Base-by-base conservation (phyloP, 106 monocot genomes). In the Cymbidium sinense region DNA sequence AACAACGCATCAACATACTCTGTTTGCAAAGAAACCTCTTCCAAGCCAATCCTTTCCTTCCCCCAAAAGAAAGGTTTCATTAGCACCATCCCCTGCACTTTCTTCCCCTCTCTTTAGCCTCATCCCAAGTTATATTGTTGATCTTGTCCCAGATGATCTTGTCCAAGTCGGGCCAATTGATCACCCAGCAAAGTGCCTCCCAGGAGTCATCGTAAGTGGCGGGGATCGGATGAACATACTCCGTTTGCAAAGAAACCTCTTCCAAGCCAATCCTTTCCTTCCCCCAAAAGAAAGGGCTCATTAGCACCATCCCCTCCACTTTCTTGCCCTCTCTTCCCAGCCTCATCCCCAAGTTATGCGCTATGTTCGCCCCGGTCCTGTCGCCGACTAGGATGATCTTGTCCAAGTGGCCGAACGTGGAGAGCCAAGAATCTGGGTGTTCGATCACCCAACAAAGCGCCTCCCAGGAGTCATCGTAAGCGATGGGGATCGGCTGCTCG, bases 151-250 rank as follows among this genome's bases (percentile, higher is more conserved):
- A 18, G 87, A 86, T 87, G 19, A 93, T 13, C 23, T 70, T 61
- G 25, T 7, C 27, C 9, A n/a, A n/a, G n/a, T n/a, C n/a, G n/a
- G n/a, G n/a, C n/a, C n/a, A n/a, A n/a, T n/a, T 30, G 17, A 23
- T 3, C 12, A 35, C 79, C 79, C 79, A 79, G 9, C 51, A 43
- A 6, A 86, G 82, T 1, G 79, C 86, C 27, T 36, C 74, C 76
- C 34, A 83, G 4, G 82, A 79, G 76, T 91, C 91, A 20, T 85
- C 76, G 67, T 92, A 89, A 7, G 85, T 83, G 15, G 80, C 71
- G 18, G 89, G 92, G 76, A 92, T 77, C 21, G 72, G 87, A 64
- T 87, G 73, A n/a, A n/a, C n/a, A n/a, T n/a, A n/a, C n/a, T n/a
- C n/a, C n/a, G n/a, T n/a, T n/a, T n/a, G n/a, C n/a, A n/a, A n/a